Base-by-base conservation (phyloP, 108 stramenopile genomes). In the Skeletonema menzelii region DNA sequence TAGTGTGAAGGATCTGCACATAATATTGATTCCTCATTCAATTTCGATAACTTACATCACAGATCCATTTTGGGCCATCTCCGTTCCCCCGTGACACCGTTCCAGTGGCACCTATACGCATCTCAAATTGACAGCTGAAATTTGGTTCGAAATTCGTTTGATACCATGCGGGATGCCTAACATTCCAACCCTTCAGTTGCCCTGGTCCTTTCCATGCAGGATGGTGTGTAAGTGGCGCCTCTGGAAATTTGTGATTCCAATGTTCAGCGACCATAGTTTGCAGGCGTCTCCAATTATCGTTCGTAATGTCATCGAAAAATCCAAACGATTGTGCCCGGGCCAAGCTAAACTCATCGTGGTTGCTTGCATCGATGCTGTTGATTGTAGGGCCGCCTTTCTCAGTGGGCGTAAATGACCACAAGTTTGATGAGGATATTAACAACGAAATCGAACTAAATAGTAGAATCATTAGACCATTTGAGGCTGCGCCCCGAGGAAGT, bases 11-110 rank as follows among this genome's bases (percentile, higher is more conserved):
- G n/a, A n/a, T n/a, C n/a, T n/a, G n/a, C n/a, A n/a, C n/a, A n/a
- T n/a, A n/a, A n/a, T n/a, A n/a, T n/a, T n/a, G n/a, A n/a, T n/a
- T n/a, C n/a, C n/a, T n/a, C n/a, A n/a, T n/a, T n/a, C n/a, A n/a
- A n/a, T n/a, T n/a, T n/a, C n/a, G n/a, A n/a, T n/a, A n/a, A n/a
- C n/a, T n/a, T n/a, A n/a, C n/a, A 47, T 84, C 79, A 81, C 83
- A 84, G 4, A 81, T 63, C 83, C 83, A 84, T 75, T 84, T 82
- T 3, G 72, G 75, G 14, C 75, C 75, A 44, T 77, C 70, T 15
- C 70, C 70, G 28, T 24, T 46, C 42, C 60, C 17, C 40, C 40
- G n/a, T n/a, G 40, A 42, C 40, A n/a, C 40, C n/a, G 3, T 5
- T 3, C 40, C 40, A 0, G 40, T 42, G 2, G 40, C 40, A 60